Percentiles rank a stretch among this genome's conserved stretches.
Conservation (phyloP, 345 rosid species). For the Eucalyptus cloeziana region DNA sequence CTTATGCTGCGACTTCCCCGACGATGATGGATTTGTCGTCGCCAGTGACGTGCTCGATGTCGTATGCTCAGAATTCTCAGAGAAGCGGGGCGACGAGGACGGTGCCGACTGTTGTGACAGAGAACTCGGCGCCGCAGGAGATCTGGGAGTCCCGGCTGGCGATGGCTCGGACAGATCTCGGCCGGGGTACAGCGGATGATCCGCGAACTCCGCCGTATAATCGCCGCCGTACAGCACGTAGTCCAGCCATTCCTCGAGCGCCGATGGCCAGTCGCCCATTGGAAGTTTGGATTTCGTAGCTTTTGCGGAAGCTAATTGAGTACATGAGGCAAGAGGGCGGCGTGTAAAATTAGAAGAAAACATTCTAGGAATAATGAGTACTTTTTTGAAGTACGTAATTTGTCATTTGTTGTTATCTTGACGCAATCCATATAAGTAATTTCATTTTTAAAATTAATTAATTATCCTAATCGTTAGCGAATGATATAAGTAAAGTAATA, state of each 20-base stretch:
- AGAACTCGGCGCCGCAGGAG: not conserved
- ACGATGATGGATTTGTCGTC: not conserved
- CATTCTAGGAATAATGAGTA: not conserved
- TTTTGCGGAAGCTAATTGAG: not conserved
- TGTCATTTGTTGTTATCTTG: not conserved
- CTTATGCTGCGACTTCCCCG: not conserved
- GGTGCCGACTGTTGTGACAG: not conserved
- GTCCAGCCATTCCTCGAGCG: not conserved
- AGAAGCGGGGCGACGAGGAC: not conserved
- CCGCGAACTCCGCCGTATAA: not conserved
- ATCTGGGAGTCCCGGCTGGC: not conserved
- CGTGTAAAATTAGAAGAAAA: not conserved
- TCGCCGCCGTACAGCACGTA: not conserved
- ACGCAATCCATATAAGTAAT: too few species aligned
- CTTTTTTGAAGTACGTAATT: not conserved
- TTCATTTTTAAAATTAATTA: not conserved
- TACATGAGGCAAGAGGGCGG: not conserved
- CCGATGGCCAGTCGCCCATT: not conserved
- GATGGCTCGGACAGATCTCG: not conserved
- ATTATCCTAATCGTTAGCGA: not conserved
- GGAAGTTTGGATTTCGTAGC: not conserved
- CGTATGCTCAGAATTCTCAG: not conserved
- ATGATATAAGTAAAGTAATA: not conserved
- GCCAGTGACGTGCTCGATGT: not conserved
- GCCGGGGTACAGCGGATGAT: not conserved